A percentile compares a stretch with the other conserved stretches of the same genome.
These are phyloP conservation scores for Phylloporus arenicola DNA, from an alignment of 768 basidiomycete species.

Conservation along the genomic window DNA sequence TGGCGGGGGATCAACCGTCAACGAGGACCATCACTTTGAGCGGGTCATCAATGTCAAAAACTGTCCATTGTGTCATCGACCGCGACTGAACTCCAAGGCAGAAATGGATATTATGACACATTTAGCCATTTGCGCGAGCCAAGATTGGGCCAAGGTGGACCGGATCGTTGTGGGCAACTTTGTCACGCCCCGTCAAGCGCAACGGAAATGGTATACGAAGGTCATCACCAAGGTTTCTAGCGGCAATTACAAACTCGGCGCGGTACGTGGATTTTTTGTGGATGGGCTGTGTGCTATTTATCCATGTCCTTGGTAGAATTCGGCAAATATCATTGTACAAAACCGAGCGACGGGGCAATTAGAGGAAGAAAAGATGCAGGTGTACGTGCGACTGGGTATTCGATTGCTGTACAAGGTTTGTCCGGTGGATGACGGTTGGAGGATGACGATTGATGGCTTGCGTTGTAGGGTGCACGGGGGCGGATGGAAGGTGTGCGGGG, in stretches of 20 bases:
- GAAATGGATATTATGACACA: conserved; percentile 96
- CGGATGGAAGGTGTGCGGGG: conserved; percentile 87
- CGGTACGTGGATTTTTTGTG: conserved; percentile 44
- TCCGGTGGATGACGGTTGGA: neutral
- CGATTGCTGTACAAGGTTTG: conserved; percentile 79
- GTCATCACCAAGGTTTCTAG: conserved; percentile 80
- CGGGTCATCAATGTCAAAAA: conserved; percentile 93
- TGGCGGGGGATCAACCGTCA: conserved; percentile 6
- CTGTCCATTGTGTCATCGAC: conserved; percentile 91
- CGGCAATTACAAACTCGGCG: conserved; percentile 86
- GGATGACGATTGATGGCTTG: neutral
- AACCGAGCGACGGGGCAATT: conserved; percentile 87
- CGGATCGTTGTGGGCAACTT: conserved; percentile 90
- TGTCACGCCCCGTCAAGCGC: conserved; percentile 90
- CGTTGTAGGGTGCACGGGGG: conserved; percentile 64
- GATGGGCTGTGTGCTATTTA: neutral
- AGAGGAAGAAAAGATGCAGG: conserved; percentile 98
- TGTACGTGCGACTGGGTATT: conserved; percentile 90
- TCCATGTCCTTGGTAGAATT: conserved; percentile 52
- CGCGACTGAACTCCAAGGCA: conserved; percentile 75
- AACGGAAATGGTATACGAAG: conserved; percentile 96
- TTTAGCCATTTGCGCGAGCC: conserved; percentile 90
- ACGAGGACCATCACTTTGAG: conserved; percentile 48
- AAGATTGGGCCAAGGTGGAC: conserved; percentile 88
- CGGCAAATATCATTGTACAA: conserved; percentile 97